phyloP scores from a whole-genome alignment of 2,329 filamentous ascomycete genomes.

The Fusarium musae region DNA sequence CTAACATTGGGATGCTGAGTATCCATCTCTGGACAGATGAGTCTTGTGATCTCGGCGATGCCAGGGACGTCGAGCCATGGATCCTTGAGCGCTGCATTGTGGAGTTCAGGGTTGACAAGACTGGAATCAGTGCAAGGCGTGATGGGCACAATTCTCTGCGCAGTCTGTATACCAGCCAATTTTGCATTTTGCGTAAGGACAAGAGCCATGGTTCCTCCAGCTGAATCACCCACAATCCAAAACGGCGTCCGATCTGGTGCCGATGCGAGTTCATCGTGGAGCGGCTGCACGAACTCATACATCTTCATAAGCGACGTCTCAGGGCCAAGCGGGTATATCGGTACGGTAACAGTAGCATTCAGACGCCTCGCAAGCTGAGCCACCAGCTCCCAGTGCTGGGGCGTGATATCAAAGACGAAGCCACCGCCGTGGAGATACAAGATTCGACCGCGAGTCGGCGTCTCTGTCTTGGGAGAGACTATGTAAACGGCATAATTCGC shows the following conservation, averaged over 20 bases:
- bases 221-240: conserved; percentile 47
- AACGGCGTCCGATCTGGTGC: conserved; percentile 45
- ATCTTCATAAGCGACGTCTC: conserved; percentile 47
- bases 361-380: conserved; percentile 44
- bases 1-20: conserved; percentile 44
- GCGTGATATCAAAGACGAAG: conserved; percentile 46
- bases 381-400: conserved; percentile 46
- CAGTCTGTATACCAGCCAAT: conserved; percentile 38
- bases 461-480: conserved; percentile 47
- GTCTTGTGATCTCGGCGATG: conserved; percentile 38
- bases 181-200: conserved; percentile 47
- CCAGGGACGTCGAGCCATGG: conserved; percentile 47
- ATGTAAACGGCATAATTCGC: conserved; percentile 42
- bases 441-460: conserved; percentile 44
- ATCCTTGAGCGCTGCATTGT: conserved; percentile 38
- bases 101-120: conserved; percentile 45
- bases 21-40: conserved; percentile 45
- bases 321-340: conserved; percentile 49
- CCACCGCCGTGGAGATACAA: conserved; percentile 49
- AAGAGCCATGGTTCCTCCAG: conserved; percentile 47
- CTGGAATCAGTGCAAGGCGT: conserved; percentile 47
- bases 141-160: conserved; percentile 44
- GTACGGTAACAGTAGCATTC: conserved; percentile 47
- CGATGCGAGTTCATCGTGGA: conserved; percentile 47
- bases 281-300: conserved; percentile 47